Percentiles rank a stretch among this genome's conserved stretches.
Evolutionary conservation across 495 filamentous ascomycete species (phyloP).

Genomic region (Aspergillus egyptiacus): DNA sequence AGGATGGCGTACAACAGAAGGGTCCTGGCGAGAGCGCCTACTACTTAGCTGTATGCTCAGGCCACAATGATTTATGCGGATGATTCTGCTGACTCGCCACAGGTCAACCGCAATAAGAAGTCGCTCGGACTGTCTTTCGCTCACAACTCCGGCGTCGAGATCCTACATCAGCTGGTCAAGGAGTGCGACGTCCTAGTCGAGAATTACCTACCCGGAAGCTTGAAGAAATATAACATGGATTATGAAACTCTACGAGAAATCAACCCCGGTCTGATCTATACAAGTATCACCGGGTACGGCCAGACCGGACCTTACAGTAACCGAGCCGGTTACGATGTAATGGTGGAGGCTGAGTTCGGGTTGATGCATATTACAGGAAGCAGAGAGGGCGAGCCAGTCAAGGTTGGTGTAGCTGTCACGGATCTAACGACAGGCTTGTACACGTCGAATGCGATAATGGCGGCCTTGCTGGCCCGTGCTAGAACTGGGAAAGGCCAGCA

Average conservation of each 20-base stretch:
- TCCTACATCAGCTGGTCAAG: constrained; percentile 77
- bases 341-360: constrained; percentile 98
- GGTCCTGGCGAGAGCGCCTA: constrained; percentile 93
- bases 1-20: constrained; percentile 47
- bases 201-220: constrained; percentile 86
- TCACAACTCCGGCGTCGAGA: constrained; percentile 71
- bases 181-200: constrained; percentile 91
- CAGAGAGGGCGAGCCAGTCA: constrained; percentile 85
- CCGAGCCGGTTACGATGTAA: constrained; percentile 94
- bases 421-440: constrained; percentile 96
- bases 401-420: constrained; percentile 95
- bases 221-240: constrained; percentile 89
- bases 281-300: constrained; percentile 71
- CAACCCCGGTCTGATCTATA: constrained; percentile 69
- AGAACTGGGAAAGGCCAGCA: constrained; percentile 76
- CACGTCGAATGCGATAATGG: constrained; percentile 95
- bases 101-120: constrained; percentile 97
- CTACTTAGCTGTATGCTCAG: constrained; percentile 68
- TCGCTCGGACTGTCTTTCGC: constrained; percentile 89
- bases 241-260: constrained; percentile 70
- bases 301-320: constrained; percentile 89
- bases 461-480: constrained; percentile 68
- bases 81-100: constrained; percentile 6
- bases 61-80: background rate
- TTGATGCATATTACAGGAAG: constrained; percentile 96